Percentiles rank a stretch among this genome's conserved stretches.
These are phyloP conservation scores for Platanthera guangdongensis DNA, from an alignment of 106 monocot species.

Conservation along the genomic window DNA sequence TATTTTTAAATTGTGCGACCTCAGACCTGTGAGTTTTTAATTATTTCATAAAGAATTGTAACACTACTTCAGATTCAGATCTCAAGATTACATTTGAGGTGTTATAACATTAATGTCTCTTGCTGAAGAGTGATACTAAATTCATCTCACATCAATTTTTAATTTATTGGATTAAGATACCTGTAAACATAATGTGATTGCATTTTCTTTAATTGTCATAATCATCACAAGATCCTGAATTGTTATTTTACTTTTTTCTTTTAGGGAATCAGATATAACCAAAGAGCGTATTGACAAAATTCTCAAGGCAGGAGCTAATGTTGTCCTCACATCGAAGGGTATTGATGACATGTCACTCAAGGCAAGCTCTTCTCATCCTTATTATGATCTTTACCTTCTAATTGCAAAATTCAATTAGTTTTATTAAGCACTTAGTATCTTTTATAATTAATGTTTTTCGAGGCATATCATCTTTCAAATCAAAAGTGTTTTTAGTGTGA, in stretches of 20 bases:
- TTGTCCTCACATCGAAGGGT: slow-evolving; percentile 87
- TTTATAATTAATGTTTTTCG: not conserved
- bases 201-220: not conserved
- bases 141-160: not conserved
- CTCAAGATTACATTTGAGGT: not conserved
- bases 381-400: slow-evolving; percentile 3
- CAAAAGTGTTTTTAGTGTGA: not conserved
- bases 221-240: not conserved
- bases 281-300: slow-evolving; percentile 94
- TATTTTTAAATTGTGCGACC: not conserved
- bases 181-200: not conserved
- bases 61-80: not conserved
- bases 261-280: slow-evolving; percentile 93
- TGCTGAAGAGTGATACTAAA: not conserved
- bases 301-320: slow-evolving; percentile 92
- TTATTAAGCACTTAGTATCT: not conserved
- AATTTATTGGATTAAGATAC: not conserved
- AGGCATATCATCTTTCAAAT: not conserved
- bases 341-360: slow-evolving; percentile 99
- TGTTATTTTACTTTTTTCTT: slow-evolving; percentile 10
- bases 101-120: not conserved
- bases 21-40: not conserved
- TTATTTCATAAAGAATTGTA: not conserved
- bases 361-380: slow-evolving; percentile 28
- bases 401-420: not conserved